Base-by-base conservation (phyloP, 129 eudicot species). In the Pittosporum tobira region DNA sequence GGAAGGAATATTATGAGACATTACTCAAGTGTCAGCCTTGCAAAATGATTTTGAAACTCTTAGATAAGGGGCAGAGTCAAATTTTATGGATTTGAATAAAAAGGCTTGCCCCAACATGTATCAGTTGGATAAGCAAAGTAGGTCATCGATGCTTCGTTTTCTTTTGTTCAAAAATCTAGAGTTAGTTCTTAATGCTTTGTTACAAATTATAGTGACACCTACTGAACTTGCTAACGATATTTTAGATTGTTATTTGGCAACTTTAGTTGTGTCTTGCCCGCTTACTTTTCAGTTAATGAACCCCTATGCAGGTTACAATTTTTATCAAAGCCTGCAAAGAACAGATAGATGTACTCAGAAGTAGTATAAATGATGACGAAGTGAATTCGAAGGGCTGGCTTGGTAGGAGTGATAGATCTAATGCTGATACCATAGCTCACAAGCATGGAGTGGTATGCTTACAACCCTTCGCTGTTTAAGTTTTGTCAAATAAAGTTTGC, bases 381-480 rank as follows among this genome's bases (percentile, higher is more conserved):
- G 79, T 67, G 37, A 93, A 68, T 67, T 76, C 88, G 46, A 93
- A 79, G 68, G 84, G 96, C 21, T 93, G 99, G 99, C 90, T 83
- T 70, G 90, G 94, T 47, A 72, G 76, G 79, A 73, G 66, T 64
- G 86, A 74, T 61, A 70, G 42, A 63, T 58, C 77, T 36, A 91
- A 87, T 79, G 84, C 91, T 54, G 96, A 93, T 75, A 84, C 88
- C 26, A 67, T 81, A 38, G 99, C 99, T 48, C 99, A 87, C 64
- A 93, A 83, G 73, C 96, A 93, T 71, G 99, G 99, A 56, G 94
- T 87, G 91, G 99, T 93, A 93, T 59, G 83, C 34, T 11, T 31
- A 40, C 20, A 42, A 22, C 16, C 44, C 23, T 66, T 23, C 15
- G 23, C 48, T 21, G 21, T 37, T 50, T 29, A 16, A 28, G 55